Conservation (phyloP, 2,329 filamentous ascomycete species). For the Pseudohalonectria lignicola region DNA sequence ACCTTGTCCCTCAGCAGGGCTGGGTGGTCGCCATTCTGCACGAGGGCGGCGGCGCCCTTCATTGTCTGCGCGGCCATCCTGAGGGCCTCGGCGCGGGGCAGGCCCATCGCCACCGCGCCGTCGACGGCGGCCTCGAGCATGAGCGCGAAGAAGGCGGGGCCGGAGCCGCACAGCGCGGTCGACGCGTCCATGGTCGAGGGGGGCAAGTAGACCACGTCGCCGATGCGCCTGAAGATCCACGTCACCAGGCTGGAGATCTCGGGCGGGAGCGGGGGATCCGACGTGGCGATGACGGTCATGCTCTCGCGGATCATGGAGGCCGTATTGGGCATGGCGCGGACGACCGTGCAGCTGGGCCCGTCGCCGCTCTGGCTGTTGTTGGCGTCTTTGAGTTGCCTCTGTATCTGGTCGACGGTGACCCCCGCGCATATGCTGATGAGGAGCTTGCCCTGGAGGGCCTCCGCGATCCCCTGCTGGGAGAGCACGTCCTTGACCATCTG, state of each 20-base stretch:
- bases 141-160: slow-evolving; percentile 66
- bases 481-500: slow-evolving; percentile 62
- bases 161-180: slow-evolving; percentile 64
- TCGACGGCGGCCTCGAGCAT: slow-evolving; percentile 67
- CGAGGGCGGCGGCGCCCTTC: slow-evolving; percentile 59
- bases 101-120: slow-evolving; percentile 67
- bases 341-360: slow-evolving; percentile 50
- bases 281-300: slow-evolving; percentile 69
- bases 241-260: slow-evolving; percentile 47
- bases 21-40: slow-evolving; percentile 63
- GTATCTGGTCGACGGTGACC: slow-evolving; percentile 58
- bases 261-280: slow-evolving; percentile 42
- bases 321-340: slow-evolving; percentile 79
- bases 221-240: slow-evolving; percentile 70
- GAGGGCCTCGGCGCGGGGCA: slow-evolving; percentile 61
- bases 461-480: slow-evolving; percentile 52
- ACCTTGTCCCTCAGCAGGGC: slow-evolving; percentile 66
- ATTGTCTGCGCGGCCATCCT: slow-evolving; percentile 73
- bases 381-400: slow-evolving; percentile 48
- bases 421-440: slow-evolving; percentile 75
- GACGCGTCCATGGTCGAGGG: slow-evolving; percentile 58
- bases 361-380: slow-evolving; percentile 31
- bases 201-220: slow-evolving; percentile 58
- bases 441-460: slow-evolving; percentile 64
- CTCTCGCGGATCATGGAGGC: slow-evolving; percentile 67